phyloP scores from a whole-genome alignment of 2,329 filamentous ascomycete species.

The Akanthomyces lecanii region DNA sequence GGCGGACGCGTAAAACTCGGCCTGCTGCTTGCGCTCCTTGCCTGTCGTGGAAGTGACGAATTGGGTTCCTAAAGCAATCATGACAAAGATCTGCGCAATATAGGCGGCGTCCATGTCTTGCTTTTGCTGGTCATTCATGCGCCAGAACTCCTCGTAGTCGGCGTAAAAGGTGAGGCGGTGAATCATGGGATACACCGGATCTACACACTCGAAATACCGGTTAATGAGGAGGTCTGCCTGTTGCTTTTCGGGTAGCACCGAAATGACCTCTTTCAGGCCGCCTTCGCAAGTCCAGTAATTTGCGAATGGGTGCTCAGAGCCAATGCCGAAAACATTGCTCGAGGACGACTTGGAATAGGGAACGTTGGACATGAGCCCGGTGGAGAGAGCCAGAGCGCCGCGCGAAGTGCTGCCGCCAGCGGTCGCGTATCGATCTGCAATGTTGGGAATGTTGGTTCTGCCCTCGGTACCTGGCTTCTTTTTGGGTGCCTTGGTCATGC shows the following conservation, averaged over 20 bases:
- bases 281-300: conserved; percentile 83
- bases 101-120: conserved; percentile 61
- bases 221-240: conserved; percentile 67
- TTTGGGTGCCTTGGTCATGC: conserved; percentile 55
- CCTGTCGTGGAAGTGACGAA: conserved; percentile 60
- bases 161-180: conserved; percentile 71
- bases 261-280: conserved; percentile 69
- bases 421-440: conserved; percentile 50
- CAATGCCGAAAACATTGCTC: conserved; percentile 77
- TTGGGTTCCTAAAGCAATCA: conserved; percentile 74
- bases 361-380: conserved; percentile 65
- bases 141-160: conserved; percentile 77
- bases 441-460: conserved; percentile 46
- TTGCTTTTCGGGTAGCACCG: conserved; percentile 68
- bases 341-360: conserved; percentile 67
- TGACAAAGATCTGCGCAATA: conserved; percentile 69
- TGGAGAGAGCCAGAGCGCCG: conserved; percentile 52
- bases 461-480: conserved; percentile 42
- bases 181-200: conserved; percentile 78
- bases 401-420: conserved; percentile 41
- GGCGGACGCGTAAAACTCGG: conserved; percentile 77
- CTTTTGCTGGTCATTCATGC: conserved; percentile 53
- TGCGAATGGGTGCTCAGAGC: conserved; percentile 72
- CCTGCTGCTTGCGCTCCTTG: conserved; percentile 65
- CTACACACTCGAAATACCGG: conserved; percentile 66